Base-by-base conservation (phyloP, 768 basidiomycete species). In the Mycena crocata region DNA sequence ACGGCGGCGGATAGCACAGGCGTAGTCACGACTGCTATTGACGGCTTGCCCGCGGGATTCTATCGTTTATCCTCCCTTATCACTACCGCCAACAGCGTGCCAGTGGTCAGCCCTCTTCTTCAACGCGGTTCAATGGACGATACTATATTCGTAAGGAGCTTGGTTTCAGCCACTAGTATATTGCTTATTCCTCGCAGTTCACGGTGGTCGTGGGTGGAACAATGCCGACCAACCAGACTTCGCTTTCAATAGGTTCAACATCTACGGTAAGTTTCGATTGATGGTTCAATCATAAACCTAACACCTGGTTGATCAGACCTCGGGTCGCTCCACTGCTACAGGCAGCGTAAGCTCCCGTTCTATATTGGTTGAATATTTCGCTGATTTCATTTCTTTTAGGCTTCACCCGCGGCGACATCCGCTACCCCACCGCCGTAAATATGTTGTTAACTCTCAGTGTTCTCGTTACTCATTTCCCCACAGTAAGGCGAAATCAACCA, bases 31-130 rank as follows among this genome's bases (percentile, higher is more conserved):
- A 77, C 82, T 17, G 77, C 74, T n/a, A 81, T 90, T 54, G 75
- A 79, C 2, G 89, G 89, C 37, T 78, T 90, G 8, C 77, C 80
- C 10, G 77, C 77, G 35, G 88, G 89, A 39, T 68, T 75, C 10
- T 90, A 89, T 74, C 79, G 79, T 66, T 69, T 87, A 64, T 74
- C 82, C 19, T 74, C 79, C 30, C 79, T 84, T 72, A 77, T 72
- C 69, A 39, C 62, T 24, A 63, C 73, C 10, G 50, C 74, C 19
- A 80, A 82, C 71, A 74, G 79, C 46, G 73, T 75, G 61, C 77
- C 71, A 12, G 74, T 69, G 19, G 66, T 79, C 37, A 64, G 76
- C 50, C 66, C 73, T 57, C 55, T 79, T 61, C 74, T 77, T 51
- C 77, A 80, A 69, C 78, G 76, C 50, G 79, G 76, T 8, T 66